phyloP scores from a whole-genome alignment of 495 filamentous ascomycete species.

The Neurospora tetraspora region DNA sequence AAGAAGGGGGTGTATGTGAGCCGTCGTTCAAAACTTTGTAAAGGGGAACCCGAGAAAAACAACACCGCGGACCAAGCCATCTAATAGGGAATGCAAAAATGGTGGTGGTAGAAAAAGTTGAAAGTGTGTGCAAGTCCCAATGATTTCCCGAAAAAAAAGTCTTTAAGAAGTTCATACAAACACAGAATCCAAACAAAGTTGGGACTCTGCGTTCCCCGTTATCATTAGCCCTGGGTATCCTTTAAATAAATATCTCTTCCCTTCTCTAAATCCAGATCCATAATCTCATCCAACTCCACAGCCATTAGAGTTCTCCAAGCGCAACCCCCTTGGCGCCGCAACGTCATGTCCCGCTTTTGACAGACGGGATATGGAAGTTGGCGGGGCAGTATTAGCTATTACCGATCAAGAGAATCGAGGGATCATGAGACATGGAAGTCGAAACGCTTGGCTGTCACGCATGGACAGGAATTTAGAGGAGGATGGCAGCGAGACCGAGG shows the following conservation, averaged over 20 bases:
- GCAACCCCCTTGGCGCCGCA: not conserved
- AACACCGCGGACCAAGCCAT: not conserved
- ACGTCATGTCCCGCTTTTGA: not conserved
- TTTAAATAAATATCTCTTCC: not conserved
- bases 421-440: conserved; percentile 20
- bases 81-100: not conserved
- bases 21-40: not conserved
- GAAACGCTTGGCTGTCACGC: not conserved
- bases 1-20: not conserved
- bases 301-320: not conserved
- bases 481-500: conserved; percentile 61
- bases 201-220: not conserved
- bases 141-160: conserved; percentile 2
- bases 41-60: not conserved
- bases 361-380: not conserved
- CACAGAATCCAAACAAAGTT: not conserved
- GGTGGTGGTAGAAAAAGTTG: not conserved
- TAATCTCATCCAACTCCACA: not conserved
- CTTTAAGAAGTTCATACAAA: conserved; percentile 1
- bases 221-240: not conserved
- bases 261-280: not conserved
- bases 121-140: conserved; percentile 1
- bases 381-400: conserved; percentile 21
- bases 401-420: conserved; percentile 27
- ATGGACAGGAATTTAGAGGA: conserved; percentile 51